Evolutionary conservation across 2,329 filamentous ascomycete species (phyloP), one percentile per base, ranked within the genome.

Genomic region (Coniochaeta hoffmannii): DNA sequence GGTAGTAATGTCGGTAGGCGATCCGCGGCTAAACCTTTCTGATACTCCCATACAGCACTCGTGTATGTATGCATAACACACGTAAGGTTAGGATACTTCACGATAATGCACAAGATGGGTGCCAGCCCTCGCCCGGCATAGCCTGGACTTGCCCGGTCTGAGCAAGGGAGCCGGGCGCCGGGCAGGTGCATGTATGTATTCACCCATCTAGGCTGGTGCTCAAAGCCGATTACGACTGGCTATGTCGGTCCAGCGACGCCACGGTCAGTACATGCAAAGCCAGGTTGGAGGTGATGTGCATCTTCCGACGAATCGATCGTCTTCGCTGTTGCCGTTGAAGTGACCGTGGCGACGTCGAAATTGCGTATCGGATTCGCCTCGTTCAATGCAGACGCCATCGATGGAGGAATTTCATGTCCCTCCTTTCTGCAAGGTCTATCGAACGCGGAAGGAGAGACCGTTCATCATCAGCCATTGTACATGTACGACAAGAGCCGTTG

Each of bases 21-120:
- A 19, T 9, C 19, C 19, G 35, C 50, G 35, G 30, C 53, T 53
- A 55, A 53, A 31, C 56, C 53, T n/a, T 53, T 46, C 22, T n/a
- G 11, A 49, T 44, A 35, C n/a, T 31, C 31, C 17, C 28, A n/a
- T 46, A 53, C 54, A 53, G 49, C 49, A 34, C 24, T n/a, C 32
- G 19, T 19, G 5, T 19, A 55, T 38, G 28, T 38, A 49, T 35
- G 26, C 15, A 53, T 15, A 46, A 32, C 12, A 34, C 49, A 50
- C 36, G 8, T 19, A 24, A 35, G 19, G 46, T 46, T 49, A 26
- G 17, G 17, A 17, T 8, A 28, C 1, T 46, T 6, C 24, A n/a
- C n/a, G 41, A 46, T 46, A 46, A 46, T 10, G 41, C 11, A 28
- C n/a, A 46, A 15, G 5, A 28, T 46, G 41, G 34, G 26, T 28